Conservation (phyloP, 1,284 basidiomycete genomes). For the Irpex rosettiformis region DNA sequence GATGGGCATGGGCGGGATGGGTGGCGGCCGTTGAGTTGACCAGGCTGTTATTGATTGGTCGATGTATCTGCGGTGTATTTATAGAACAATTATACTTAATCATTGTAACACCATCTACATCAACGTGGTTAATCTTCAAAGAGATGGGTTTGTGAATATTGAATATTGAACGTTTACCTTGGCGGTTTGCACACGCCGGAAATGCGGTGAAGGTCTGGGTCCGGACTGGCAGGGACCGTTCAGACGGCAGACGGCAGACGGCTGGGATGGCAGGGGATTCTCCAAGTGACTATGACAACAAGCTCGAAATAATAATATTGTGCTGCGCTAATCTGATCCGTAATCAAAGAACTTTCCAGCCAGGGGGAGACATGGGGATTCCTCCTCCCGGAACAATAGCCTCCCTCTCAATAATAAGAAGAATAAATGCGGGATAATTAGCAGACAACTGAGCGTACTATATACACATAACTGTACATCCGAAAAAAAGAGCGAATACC, state of each 20-base stretch:
- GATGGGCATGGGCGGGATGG: conserved; percentile 71
- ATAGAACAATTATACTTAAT: background rate
- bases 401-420: background rate
- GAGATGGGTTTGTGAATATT: background rate
- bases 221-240: background rate
- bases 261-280: background rate
- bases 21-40: conserved; percentile 15
- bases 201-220: background rate
- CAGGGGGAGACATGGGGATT: background rate
- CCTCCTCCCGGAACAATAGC: background rate
- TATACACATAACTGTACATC: background rate
- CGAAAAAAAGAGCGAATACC: background rate
- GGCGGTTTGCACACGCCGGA: background rate
- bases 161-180: background rate
- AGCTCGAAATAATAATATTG: background rate
- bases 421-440: too few relatives aligned
- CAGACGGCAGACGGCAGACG: too few relatives aligned
- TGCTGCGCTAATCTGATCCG: background rate
- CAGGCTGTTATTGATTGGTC: conserved; percentile 6
- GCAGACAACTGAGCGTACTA: background rate
- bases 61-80: too few relatives aligned
- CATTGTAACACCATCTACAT: conserved; percentile 8
- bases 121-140: background rate
- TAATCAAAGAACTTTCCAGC: too few relatives aligned
- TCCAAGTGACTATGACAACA: background rate